These are phyloP conservation scores for Lepidium campestre DNA, from an alignment of 441 rosid genomes.

Conservation along the genomic window DNA sequence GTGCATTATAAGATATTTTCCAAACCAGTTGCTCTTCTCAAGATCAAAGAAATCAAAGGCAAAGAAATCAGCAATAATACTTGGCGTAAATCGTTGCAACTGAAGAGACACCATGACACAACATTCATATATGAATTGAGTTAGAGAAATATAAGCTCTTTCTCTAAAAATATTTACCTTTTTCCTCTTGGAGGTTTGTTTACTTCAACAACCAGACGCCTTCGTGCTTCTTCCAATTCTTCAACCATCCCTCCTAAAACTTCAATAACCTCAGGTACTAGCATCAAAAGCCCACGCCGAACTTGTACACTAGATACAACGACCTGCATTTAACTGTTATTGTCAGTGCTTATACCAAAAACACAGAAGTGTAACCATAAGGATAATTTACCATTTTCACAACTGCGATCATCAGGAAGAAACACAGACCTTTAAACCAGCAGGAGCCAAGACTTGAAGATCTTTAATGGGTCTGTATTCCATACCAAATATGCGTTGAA, in stretches of 20 bases:
- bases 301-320: conserved; percentile 70
- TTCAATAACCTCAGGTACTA: conserved; percentile 83
- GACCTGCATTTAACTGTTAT: conserved; percentile 40
- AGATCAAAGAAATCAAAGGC: not conserved
- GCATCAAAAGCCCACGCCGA: conserved; percentile 74
- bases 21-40: not conserved
- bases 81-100: not conserved
- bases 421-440: conserved; percentile 74
- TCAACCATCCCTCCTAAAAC: conserved; percentile 84
- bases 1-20: not conserved
- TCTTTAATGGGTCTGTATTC: conserved; percentile 88
- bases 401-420: not conserved
- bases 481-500: conserved; percentile 85
- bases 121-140: not conserved
- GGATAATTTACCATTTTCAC: not conserved
- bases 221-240: conserved; percentile 70
- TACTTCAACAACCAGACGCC: conserved; percentile 70
- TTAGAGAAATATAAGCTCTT: not conserved
- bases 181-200: conserved; percentile 93
- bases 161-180: conserved; percentile 44
- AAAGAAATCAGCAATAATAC: not conserved
- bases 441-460: conserved; percentile 68
- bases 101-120: conserved; percentile 10
- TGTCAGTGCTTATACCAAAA: not conserved
- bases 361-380: not conserved